phyloP scores from a whole-genome alignment of 78 protist species.

The Pigoraptor vietnamica region DNA sequence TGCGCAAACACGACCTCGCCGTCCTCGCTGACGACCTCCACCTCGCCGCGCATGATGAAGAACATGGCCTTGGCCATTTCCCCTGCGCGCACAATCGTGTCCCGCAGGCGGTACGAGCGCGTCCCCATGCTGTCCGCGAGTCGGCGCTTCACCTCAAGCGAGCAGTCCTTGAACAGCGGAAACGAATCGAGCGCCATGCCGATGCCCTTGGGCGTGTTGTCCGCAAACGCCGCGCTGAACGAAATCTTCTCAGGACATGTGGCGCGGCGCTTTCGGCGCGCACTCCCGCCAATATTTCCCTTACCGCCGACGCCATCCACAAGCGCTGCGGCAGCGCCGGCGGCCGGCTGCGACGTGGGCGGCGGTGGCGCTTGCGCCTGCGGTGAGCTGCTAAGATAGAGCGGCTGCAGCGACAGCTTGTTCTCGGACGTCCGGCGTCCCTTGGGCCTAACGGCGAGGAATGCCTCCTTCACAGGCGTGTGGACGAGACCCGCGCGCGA shows the following conservation, averaged over 20 bases:
- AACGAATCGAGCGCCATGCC: background rate
- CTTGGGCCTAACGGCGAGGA: background rate
- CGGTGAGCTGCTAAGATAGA: background rate
- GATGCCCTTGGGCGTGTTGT: background rate
- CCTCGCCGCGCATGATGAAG: slow-evolving; percentile 8
- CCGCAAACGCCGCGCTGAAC: background rate
- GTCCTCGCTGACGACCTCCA: slow-evolving; percentile 7
- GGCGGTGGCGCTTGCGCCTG: background rate
- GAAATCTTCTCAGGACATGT: background rate
- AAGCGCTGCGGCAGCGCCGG: background rate
- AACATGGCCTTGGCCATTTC: background rate
- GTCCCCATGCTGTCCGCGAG: background rate
- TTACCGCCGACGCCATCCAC: background rate
- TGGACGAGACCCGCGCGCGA: background rate
- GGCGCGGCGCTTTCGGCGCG: background rate
- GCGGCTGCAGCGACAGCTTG: background rate
- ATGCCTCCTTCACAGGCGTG: background rate
- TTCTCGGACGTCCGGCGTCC: background rate
- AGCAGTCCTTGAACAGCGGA: background rate
- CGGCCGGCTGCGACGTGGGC: background rate
- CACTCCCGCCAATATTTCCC: background rate
- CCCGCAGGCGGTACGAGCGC: background rate
- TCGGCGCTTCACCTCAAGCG: background rate
- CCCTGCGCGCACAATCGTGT: background rate
- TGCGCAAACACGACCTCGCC: background rate